Evolutionary conservation across 2,329 filamentous ascomycete genomes (phyloP), one percentile per base, ranked within the genome.

Genomic region (Trichoderma sp.): DNA sequence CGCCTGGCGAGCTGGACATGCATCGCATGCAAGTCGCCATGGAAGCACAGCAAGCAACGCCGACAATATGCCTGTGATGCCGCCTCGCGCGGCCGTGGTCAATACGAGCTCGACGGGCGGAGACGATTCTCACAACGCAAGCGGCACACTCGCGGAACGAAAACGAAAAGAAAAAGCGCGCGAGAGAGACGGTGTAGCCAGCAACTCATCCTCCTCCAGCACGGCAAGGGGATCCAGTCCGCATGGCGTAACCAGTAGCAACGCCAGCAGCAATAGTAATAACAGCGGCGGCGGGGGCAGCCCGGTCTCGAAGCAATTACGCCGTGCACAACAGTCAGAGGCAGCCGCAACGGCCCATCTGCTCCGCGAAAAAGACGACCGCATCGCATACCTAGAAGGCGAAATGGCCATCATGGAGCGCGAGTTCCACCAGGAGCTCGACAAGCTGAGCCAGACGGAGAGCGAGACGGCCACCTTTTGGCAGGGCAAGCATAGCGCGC

Each of bases 391-490:
- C 57, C 84, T 90, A 57, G 83, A 88, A 78, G 82, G 81, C 62
- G 87, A 89, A 76, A 82, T 90, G 71, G 79, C 77, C 15, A 78
- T 83, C 36, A 87, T 88, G 84, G 85, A 88, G 77, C 77, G 78
- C 70, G 86, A 88, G 76, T 89, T 90, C 77, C 80, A 82, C 68
- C 83, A 82, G 43, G 84, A 88, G 76, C 82, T 90, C 21, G 86
- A 88, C 76, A 82, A 82, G 74, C 82, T 89, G 21, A 85, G 83
- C 76, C 82, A 84, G 77, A 83, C 84, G 77, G 87, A 90, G 81
- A 85, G 83, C 79, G 87, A 89, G 78, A 85, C 84, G 64, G 83
- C 87, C 3, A 83, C 83, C 15, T 88, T 87, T 77, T 90, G 88
- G 87, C 87, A 90, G 79, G 79, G 83, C 58, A 88, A 88, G 76